Conservation (phyloP, 306 rosid genomes). For the Cicer cuneatum region DNA sequence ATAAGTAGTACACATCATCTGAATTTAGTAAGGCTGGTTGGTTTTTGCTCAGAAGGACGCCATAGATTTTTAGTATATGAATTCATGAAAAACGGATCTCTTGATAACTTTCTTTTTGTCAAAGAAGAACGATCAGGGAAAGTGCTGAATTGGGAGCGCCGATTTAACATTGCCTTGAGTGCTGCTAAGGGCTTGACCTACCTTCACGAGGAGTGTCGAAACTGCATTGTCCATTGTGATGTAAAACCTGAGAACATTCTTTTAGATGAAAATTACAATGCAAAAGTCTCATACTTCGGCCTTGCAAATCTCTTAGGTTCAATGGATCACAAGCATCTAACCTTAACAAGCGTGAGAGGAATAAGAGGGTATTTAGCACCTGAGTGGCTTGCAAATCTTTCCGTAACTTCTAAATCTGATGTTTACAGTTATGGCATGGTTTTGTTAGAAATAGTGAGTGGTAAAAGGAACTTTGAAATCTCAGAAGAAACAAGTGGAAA, state of each 20-base stretch:
- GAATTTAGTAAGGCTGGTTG: constrained; percentile 82
- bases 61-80: constrained; percentile 85
- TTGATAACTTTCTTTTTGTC: constrained; percentile 65
- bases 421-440: constrained; percentile 87
- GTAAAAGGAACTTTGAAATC: constrained; percentile 80
- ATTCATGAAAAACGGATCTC: constrained; percentile 85
- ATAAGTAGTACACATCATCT: constrained; percentile 92
- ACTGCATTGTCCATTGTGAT: constrained; percentile 86
- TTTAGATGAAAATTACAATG: constrained; percentile 65
- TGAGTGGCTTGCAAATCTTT: constrained; percentile 87
- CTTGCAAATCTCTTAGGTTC: constrained; percentile 71
- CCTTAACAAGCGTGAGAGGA: constrained; percentile 75
- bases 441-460: constrained; percentile 81
- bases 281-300: constrained; percentile 91
- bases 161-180: constrained; percentile 70
- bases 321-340: constrained; percentile 65
- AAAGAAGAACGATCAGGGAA: constrained; percentile 55
- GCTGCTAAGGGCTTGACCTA: constrained; percentile 89
- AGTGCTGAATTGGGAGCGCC: constrained; percentile 66
- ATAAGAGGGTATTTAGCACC: constrained; percentile 91
- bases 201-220: constrained; percentile 92
- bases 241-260: constrained; percentile 93
- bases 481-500: constrained; percentile 68
- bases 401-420: constrained; percentile 77
- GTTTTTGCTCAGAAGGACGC: constrained; percentile 89